Base-by-base conservation (phyloP, 2,329 filamentous ascomycete genomes). In the Cladosporium cucumerinum region DNA sequence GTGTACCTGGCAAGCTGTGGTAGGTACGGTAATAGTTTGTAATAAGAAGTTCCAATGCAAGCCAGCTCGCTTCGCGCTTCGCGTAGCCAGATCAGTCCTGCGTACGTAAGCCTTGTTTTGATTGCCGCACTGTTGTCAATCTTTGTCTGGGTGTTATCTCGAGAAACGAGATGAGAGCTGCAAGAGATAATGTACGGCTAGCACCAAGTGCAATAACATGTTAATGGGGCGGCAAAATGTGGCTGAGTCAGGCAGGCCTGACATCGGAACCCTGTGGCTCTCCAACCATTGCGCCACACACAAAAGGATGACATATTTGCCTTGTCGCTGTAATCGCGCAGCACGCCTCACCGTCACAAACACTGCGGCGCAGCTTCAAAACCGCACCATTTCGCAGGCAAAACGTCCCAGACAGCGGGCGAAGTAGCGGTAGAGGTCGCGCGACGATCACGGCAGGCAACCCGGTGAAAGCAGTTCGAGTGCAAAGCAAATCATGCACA, bases 381-480 rank as follows among this genome's bases (percentile, higher is more conserved):
- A 30, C 23, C 8, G 49, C 18, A n/a, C 12, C 18, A 10, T 43
- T 43, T 43, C 36, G 36, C 36, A 43, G 36, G 36, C 48, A 32
- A 14, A 30, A 10, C 32, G 8, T 43, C 3, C 55, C 32, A 57
- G 32, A 16, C 3, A 12, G 2, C 11, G 30, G 11, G 16, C 25
- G 32, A 57, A 57, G 55, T 57, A 57, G 55, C 55, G 55, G 55
- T 57, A 57, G 55, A 57, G 55, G n/a, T 14, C 43, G 49, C 26
- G 21, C 49, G 28, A 52, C 49, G 28, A 52, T 52, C 49, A 21
- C 49, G 28, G 49, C 49, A 43, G 18, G 36, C 36, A 43, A 43
- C 49, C 48, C 49, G 49, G 49, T 30, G 49, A 52, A 52, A 26
- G 49, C 12, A 51, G 26, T n/a, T 43, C 36, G 36, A 43, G 36